A percentile compares a stretch with the other conserved stretches of the same genome.
Conservation (phyloP, 495 filamentous ascomycete genomes). For the Corynascus novoguineensis region DNA sequence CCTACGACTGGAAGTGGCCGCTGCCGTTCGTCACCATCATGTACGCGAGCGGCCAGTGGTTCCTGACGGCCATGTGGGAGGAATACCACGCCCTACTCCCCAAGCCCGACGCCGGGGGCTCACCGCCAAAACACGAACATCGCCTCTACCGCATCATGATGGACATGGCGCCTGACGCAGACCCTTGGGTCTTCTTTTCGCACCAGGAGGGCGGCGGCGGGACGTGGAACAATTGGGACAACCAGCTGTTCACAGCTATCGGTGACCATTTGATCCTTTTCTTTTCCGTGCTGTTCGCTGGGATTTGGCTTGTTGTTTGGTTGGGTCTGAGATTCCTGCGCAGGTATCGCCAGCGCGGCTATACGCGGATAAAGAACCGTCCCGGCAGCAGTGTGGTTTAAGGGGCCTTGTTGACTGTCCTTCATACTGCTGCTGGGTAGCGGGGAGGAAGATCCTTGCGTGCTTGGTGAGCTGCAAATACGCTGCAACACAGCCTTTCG, state of each 20-base stretch:
- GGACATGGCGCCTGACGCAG: conserved; percentile 35
- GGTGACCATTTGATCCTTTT: conserved; percentile 34
- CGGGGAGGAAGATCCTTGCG: too few relatives aligned
- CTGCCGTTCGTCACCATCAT: conserved; percentile 87
- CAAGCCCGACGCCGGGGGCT: background rate
- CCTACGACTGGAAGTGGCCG: conserved; percentile 69
- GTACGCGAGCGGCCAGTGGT: conserved; percentile 80
- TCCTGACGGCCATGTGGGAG: conserved; percentile 80
- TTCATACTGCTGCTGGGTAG: background rate
- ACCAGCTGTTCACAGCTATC: conserved; percentile 26
- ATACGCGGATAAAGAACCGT: conserved; percentile 4
- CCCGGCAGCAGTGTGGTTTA: background rate
- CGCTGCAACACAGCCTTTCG: too few relatives aligned
- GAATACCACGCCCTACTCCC: conserved; percentile 47
- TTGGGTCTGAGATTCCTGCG: conserved; percentile 1
- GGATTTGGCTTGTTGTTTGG: conserved; percentile 11
- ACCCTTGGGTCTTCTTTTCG: conserved; percentile 40
- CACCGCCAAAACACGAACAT: conserved; percentile 18
- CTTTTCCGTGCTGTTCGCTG: conserved; percentile 32
- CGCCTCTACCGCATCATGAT: conserved; percentile 37
- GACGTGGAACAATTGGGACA: conserved; percentile 44
- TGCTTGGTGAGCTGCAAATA: too few relatives aligned
- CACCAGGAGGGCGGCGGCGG: conserved; percentile 33
- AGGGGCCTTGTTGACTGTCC: background rate
- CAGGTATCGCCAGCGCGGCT: conserved; percentile 9